Conservation (phyloP, 306 rosid species). For the Betula pendula region DNA sequence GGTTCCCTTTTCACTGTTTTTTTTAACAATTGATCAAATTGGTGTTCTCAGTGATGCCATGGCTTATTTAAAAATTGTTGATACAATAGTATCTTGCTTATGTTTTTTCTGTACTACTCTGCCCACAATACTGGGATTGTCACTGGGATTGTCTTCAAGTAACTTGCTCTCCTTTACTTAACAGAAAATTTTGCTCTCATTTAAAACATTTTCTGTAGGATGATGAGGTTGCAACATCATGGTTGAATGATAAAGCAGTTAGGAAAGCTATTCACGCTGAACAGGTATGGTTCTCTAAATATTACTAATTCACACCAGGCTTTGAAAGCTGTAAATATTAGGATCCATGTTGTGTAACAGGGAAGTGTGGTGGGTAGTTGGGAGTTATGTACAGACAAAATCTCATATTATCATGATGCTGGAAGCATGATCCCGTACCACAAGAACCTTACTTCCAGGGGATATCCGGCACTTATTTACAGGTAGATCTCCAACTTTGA, state of each 20-base stretch:
- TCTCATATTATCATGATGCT: slow-evolving; percentile 50
- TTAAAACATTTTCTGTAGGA: slow-evolving; percentile 38
- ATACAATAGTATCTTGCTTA: not conserved
- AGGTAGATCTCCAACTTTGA: slow-evolving; percentile 48
- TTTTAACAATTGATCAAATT: not conserved
- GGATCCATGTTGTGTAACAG: slow-evolving; percentile 36
- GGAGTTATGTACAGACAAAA: slow-evolving; percentile 60
- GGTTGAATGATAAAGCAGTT: slow-evolving; percentile 74
- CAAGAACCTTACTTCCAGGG: slow-evolving; percentile 73
- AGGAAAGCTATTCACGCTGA: slow-evolving; percentile 75
- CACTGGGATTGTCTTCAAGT: not conserved
- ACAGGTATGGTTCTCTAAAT: slow-evolving; percentile 43
- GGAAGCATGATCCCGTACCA: slow-evolving; percentile 94
- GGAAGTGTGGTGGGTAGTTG: slow-evolving; percentile 52
- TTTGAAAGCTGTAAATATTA: slow-evolving; percentile 5
- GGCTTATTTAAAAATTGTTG: not conserved
- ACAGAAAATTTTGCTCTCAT: not conserved
- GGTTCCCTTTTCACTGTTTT: not conserved
- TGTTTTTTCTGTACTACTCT: not conserved
- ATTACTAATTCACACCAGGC: not conserved
- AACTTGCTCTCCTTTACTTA: not conserved
- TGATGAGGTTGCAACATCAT: slow-evolving; percentile 65
- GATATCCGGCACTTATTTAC: slow-evolving; percentile 83
- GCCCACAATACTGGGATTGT: not conserved
- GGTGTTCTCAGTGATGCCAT: not conserved